Base-by-base conservation (phyloP, 306 rosid species). In the Boehmeria nivea region DNA sequence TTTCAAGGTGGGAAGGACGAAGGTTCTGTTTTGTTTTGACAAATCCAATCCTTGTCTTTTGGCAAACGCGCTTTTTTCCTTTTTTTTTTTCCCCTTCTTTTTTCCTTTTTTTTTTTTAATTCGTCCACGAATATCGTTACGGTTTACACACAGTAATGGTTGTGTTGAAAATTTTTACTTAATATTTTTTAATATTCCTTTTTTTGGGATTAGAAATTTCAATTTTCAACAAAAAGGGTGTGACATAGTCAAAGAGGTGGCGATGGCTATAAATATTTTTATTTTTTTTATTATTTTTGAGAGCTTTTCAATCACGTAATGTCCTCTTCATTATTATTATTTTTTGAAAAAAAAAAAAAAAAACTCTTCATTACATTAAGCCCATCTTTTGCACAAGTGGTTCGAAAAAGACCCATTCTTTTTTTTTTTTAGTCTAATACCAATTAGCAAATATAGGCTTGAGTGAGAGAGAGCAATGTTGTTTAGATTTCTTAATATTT, bases 361-460 rank as follows among this genome's bases (percentile, higher is more conserved):
- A 7, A 12, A 5, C n/a, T 1, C 8, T 28, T 28, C 34, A 28
- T 28, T 28, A 28, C 34, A 28, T 3, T 28, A 8, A 28, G 34
- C 5, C 3, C 3, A 3, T 28, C 34, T n/a, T n/a, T n/a, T n/a
- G n/a, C n/a, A n/a, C n/a, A n/a, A n/a, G n/a, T n/a, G n/a, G n/a
- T n/a, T n/a, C n/a, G n/a, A n/a, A n/a, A n/a, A n/a, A n/a, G n/a
- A n/a, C n/a, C n/a, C n/a, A n/a, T n/a, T n/a, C n/a, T n/a, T 63
- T 46, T 27, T 64, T 67, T 70, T 61, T 64, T 67, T 25, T 37
- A 66, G 26, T 66, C 43, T 49, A 62, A 50, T 22, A 43, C n/a
- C n/a, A n/a, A n/a, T n/a, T n/a, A n/a, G n/a, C n/a, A n/a, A n/a
- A n/a, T n/a, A n/a, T n/a, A n/a, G n/a, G n/a, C n/a, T n/a, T n/a